Conservation (phyloP, 1,284 basidiomycete genomes). For the Leccinum subatratum region DNA sequence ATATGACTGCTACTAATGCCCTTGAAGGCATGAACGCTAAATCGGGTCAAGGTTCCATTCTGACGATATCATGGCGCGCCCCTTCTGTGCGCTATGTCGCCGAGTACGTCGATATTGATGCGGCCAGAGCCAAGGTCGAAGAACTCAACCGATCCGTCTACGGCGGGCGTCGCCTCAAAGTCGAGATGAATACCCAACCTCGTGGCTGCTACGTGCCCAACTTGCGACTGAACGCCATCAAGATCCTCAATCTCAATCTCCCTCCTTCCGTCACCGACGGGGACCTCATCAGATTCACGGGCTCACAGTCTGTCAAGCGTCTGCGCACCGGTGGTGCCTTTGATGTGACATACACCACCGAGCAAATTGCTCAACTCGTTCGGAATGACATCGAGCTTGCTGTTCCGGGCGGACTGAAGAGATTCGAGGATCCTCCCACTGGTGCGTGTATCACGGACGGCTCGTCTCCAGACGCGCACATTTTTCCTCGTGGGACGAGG, state of each 20-base stretch:
- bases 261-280: slow-evolving; percentile 20
- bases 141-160: slow-evolving; percentile 34
- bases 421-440: slow-evolving; percentile 22
- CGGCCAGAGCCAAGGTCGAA: slow-evolving; percentile 24
- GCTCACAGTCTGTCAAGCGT: slow-evolving; percentile 23
- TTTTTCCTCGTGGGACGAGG: slow-evolving; percentile 47
- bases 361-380: slow-evolving; percentile 16
- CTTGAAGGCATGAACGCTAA: slow-evolving; percentile 39
- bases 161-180: slow-evolving; percentile 41
- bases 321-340: slow-evolving; percentile 9
- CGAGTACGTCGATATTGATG: slow-evolving; percentile 29
- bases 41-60: slow-evolving; percentile 26
- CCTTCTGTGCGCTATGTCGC: slow-evolving; percentile 40
- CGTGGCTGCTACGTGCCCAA: slow-evolving; percentile 20
- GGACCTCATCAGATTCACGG: slow-evolving; percentile 23
- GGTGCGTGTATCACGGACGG: slow-evolving; percentile 22
- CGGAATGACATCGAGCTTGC: slow-evolving; percentile 21
- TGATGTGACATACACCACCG: neutral
- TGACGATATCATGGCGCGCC: slow-evolving; percentile 43
- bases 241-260: slow-evolving; percentile 26
- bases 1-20: slow-evolving; percentile 35
- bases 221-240: slow-evolving; percentile 33
- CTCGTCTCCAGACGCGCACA: slow-evolving; percentile 35
- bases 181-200: slow-evolving; percentile 38
- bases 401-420: slow-evolving; percentile 16